Conservation (phyloP, 1,139 yeast genomes). For the Kodamaea anthophila region DNA sequence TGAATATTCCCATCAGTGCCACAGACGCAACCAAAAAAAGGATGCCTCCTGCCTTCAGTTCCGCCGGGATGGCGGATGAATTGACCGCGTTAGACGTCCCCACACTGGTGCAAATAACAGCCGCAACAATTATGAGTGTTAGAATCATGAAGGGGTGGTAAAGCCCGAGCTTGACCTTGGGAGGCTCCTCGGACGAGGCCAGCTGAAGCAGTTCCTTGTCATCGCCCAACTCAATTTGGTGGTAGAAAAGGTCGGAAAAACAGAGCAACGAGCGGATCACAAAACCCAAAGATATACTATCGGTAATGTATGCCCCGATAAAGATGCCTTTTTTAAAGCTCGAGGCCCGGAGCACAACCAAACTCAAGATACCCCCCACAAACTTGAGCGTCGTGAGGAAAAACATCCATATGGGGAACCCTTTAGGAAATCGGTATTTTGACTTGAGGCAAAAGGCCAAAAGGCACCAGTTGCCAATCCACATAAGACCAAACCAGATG, state of each 20-base stretch:
- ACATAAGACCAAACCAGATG: constrained; percentile 1
- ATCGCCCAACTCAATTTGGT: background rate
- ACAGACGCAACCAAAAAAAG: constrained; percentile 11
- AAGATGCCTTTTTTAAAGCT: constrained; percentile 8
- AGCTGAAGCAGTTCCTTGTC: too few species aligned
- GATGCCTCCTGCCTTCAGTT: constrained; percentile 12
- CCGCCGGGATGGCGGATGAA: constrained; percentile 2
- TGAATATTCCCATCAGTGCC: constrained; percentile 5
- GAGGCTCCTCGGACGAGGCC: constrained; percentile 1
- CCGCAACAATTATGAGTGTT: constrained; percentile 13
- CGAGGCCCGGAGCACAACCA: constrained; percentile 9
- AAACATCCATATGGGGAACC: constrained; percentile 4
- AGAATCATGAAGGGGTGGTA: constrained; percentile 13
- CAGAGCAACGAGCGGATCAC: constrained; percentile 11
- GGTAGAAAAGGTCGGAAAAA: constrained; percentile 8
- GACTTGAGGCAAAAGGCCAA: background rate
- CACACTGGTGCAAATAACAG: constrained; percentile 12
- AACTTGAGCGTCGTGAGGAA: constrained; percentile 14
- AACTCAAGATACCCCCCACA: constrained; percentile 15
- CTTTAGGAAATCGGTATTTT: background rate
- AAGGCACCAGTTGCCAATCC: background rate
- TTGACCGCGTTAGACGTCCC: constrained; percentile 12
- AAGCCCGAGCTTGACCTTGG: constrained; percentile 1
- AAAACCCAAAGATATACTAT: constrained; percentile 16
- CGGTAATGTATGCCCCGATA: constrained; percentile 16